Evolutionary conservation across 768 basidiomycete genomes (phyloP).

Genomic region (Nidularia pulvinata): DNA sequence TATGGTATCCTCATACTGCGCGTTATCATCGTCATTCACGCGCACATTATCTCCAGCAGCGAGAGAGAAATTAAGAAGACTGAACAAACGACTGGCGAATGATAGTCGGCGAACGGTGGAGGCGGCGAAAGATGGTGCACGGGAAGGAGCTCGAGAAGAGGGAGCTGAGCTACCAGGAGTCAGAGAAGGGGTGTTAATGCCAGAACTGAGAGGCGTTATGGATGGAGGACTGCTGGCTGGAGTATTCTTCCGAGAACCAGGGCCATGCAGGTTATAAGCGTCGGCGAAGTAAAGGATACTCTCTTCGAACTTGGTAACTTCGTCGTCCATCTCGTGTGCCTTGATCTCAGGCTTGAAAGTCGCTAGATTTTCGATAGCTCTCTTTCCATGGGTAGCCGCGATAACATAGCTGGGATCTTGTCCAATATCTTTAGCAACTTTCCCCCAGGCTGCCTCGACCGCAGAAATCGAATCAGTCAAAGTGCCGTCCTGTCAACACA

Average conservation of each 20-base stretch:
- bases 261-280: constrained; percentile 45
- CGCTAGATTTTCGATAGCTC: constrained; percentile 73
- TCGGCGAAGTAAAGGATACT: constrained; percentile 69
- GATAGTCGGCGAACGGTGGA: constrained; percentile 40
- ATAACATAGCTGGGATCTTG: constrained; percentile 68
- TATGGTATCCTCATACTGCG: constrained; percentile 22
- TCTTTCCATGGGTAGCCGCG: constrained; percentile 77
- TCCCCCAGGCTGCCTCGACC: constrained; percentile 76
- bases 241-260: constrained; percentile 21
- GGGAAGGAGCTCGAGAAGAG: constrained; percentile 39
- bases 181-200: constrained; percentile 37
- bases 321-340: constrained; percentile 53
- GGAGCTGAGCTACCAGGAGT: constrained; percentile 19
- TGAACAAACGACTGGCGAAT: constrained; percentile 38
- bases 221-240: constrained; percentile 13
- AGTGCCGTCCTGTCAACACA: constrained; percentile 54
- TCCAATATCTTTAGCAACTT: constrained; percentile 69
- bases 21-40: constrained; percentile 11
- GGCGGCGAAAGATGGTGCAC: constrained; percentile 35
- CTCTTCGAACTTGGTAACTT: constrained; percentile 62
- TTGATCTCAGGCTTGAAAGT: constrained; percentile 59
- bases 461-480: constrained; percentile 74
- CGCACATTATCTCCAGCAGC: constrained; percentile 21
- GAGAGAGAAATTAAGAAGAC: constrained; percentile 32
- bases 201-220: constrained; percentile 21